Evolutionary conservation across 2,329 filamentous ascomycete genomes (phyloP).

Genomic region (Pseudopyricularia cyperi): DNA sequence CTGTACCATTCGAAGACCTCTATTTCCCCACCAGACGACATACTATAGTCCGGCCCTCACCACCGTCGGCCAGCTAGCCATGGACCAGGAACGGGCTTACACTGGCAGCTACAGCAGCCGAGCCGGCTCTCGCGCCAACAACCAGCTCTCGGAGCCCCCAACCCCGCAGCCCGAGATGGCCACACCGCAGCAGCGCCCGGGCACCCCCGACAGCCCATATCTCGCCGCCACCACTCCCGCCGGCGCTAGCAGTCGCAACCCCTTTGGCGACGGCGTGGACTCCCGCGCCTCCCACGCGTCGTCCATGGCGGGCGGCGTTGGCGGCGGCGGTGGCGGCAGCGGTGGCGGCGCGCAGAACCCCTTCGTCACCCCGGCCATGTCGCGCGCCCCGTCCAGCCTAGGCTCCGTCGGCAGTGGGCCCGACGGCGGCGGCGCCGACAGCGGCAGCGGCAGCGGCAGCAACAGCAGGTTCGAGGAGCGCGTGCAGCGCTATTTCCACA

Average conservation of each 20-base stretch:
- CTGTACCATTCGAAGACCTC: not conserved
- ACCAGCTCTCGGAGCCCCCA: not conserved
- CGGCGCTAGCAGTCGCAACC: constrained; percentile 14
- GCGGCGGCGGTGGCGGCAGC: constrained; percentile 1
- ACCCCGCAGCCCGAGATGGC: not conserved
- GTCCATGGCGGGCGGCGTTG: not conserved
- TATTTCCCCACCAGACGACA: not conserved
- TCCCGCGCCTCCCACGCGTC: constrained; percentile 20
- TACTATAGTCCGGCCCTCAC: not conserved
- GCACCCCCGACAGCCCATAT: not conserved
- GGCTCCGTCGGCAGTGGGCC: no score
- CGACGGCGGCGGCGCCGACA: no score
- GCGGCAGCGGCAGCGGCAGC: constrained; percentile 21
- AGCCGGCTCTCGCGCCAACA: not conserved
- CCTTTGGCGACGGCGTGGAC: constrained; percentile 26
- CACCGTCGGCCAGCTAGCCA: not conserved
- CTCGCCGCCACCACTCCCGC: not conserved
- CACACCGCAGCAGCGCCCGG: not conserved
- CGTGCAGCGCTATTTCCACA: constrained; percentile 54
- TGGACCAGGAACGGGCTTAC: not conserved
- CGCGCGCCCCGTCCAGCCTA: constrained; percentile 33
- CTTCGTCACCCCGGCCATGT: constrained; percentile 29
- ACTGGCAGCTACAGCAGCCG: not conserved
- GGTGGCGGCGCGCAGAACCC: no score
- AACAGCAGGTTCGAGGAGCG: constrained; percentile 22